These are phyloP conservation scores for Exophiala spinifera DNA, from an alignment of 2,329 filamentous ascomycete genomes.

Conservation along the genomic window DNA sequence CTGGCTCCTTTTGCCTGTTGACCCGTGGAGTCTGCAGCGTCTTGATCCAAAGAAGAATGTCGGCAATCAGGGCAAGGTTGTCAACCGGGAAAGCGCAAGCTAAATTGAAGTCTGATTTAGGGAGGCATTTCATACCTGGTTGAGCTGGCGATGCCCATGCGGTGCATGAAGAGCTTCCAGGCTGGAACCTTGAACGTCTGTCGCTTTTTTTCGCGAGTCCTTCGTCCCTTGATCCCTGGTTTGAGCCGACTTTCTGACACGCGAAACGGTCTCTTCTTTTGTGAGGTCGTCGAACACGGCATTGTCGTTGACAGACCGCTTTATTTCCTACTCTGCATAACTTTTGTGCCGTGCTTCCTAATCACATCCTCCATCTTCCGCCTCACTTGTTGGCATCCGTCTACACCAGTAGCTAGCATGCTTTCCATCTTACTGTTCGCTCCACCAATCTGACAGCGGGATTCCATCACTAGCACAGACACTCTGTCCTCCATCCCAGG, in stretches of 20 bases:
- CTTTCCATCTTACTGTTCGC: slow-evolving; percentile 65
- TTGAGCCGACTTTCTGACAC: background rate
- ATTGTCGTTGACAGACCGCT: background rate
- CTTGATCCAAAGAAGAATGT: too few species aligned
- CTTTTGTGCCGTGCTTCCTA: slow-evolving; percentile 25
- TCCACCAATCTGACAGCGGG: slow-evolving; percentile 69
- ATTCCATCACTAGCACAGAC: slow-evolving; percentile 79
- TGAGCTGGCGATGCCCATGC: too few species aligned
- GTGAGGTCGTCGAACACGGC: background rate
- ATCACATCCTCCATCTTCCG: slow-evolving; percentile 78
- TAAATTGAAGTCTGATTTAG: too few species aligned
- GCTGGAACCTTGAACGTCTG: background rate
- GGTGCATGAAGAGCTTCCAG: too few species aligned
- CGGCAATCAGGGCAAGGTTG: too few species aligned
- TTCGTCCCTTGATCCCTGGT: background rate
- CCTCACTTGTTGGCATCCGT: slow-evolving; percentile 84
- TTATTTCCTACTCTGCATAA: slow-evolving; percentile 24
- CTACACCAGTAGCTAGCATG: slow-evolving; percentile 88
- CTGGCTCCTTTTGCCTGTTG: too few species aligned
- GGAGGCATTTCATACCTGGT: too few species aligned
- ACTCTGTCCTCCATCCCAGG: slow-evolving; percentile 62
- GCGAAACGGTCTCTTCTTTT: background rate
- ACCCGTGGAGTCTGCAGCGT: too few species aligned
- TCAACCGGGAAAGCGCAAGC: too few species aligned
- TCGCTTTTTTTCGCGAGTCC: background rate